Conservation (phyloP, 2,329 filamentous ascomycete species). For the Biscogniauxia marginata region DNA sequence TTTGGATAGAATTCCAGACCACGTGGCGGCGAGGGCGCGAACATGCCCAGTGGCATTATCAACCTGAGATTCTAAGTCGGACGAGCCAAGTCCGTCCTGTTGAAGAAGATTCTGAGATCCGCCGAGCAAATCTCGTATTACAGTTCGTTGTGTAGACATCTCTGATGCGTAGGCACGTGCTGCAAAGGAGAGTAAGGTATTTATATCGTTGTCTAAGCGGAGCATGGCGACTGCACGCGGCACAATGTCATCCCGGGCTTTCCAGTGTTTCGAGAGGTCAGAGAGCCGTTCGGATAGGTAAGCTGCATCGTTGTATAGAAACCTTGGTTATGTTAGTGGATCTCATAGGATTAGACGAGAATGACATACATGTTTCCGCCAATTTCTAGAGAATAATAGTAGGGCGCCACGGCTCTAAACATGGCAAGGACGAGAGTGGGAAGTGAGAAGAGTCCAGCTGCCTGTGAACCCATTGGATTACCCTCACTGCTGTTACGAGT, state of each 20-base stretch:
- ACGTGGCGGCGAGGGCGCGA: constrained; percentile 52
- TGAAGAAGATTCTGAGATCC: constrained; percentile 60
- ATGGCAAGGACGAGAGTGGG: constrained; percentile 74
- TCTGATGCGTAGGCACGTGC: constrained; percentile 61
- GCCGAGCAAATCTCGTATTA: constrained; percentile 61
- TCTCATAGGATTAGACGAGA: neutral
- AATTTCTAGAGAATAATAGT: constrained; percentile 65
- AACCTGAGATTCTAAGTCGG: constrained; percentile 38
- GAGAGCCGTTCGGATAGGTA: constrained; percentile 60
- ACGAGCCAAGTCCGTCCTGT: constrained; percentile 52
- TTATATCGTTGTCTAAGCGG: constrained; percentile 59
- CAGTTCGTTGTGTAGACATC: constrained; percentile 58
- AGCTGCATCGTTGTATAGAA: constrained; percentile 65
- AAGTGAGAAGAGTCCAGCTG: constrained; percentile 67
- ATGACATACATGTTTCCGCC: constrained; percentile 62
- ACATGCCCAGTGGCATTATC: constrained; percentile 54
- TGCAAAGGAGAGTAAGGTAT: constrained; percentile 58
- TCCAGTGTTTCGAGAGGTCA: constrained; percentile 51
- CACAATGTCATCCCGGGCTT: constrained; percentile 50
- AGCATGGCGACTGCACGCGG: constrained; percentile 53
- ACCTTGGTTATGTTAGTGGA: constrained; percentile 43
- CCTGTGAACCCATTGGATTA: constrained; percentile 64
- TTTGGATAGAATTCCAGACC: constrained; percentile 57
- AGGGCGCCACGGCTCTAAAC: constrained; percentile 73
- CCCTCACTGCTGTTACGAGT: constrained; percentile 38